Evolutionary conservation across 225 moss, liverwort and hornwort genomes (phyloP), one percentile per base, ranked within the genome.

Genomic region (Pleurozium schreberi): DNA sequence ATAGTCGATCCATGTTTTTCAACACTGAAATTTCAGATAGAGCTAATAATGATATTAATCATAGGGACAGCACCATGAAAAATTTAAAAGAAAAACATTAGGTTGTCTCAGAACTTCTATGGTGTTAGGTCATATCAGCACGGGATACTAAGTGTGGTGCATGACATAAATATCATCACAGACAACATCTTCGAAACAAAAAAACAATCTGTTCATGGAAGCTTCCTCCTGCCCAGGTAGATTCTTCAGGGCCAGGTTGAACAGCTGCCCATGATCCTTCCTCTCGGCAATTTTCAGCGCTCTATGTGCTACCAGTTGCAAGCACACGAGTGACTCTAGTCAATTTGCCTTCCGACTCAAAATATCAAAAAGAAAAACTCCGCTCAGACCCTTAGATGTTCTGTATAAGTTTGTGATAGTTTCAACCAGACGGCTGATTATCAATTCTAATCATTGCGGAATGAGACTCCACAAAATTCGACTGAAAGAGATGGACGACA

Each of bases 321-420:
- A 91, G 93, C 96, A 92, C 95, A 94, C 76, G 89, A 97, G 97
- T 95, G 95, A 97, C 95, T 96, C 97, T 96, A 96, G 93, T 95
- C 95, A 95, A 89, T 42, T 93, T 92, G 95, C 96, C 95, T 84
- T 61, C 19, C 13, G 5, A 59, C 25, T 19, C 84, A 10, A 6
- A 8, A 5, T 0, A 6, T 2, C 30, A 6, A 18, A 18, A 19
- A 16, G 5, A 8, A 3, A 20, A 6, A 9, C 11, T 81, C 93
- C 91, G 88, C 89, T 93, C 93, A 93, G 87, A 93, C 91, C 91
- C 89, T 91, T 91, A 93, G 88, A 89, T 88, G 88, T 91, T 93
- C 91, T 91, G 91, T 83, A 88, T 62, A 89, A 87, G 85, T 88
- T 91, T 90, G 28, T 86, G 93, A 91, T 91, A 88, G 88, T 90